phyloP scores from a whole-genome alignment of 2,329 filamentous ascomycete genomes.

The Xylariales sp. region DNA sequence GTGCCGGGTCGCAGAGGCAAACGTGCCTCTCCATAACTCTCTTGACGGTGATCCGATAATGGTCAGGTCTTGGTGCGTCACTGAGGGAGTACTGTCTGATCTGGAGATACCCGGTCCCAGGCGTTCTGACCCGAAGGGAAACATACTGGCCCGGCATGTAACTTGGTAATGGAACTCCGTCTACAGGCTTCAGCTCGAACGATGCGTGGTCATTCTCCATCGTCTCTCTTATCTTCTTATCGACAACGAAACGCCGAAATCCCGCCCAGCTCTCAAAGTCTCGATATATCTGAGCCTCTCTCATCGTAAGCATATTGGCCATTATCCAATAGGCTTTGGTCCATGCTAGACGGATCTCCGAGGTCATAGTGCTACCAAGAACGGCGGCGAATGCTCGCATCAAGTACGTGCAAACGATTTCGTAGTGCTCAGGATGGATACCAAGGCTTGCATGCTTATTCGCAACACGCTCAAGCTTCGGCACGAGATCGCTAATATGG shows the following conservation, averaged over 20 bases:
- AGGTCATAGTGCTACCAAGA: conserved; percentile 61
- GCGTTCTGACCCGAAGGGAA: conserved; percentile 55
- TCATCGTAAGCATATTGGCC: conserved; percentile 65
- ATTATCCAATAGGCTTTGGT: conserved; percentile 67
- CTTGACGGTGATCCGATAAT: conserved; percentile 70
- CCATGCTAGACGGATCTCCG: conserved; percentile 63
- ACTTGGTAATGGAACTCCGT: conserved; percentile 53
- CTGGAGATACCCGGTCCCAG: conserved; percentile 55
- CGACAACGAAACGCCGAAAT: conserved; percentile 64
- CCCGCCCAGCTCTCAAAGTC: conserved; percentile 58
- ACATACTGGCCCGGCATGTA: conserved; percentile 72
- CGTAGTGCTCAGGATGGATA: conserved; percentile 65
- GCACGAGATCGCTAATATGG: conserved; percentile 50
- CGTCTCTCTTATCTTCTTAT: conserved; percentile 60
- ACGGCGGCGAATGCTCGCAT: conserved; percentile 63
- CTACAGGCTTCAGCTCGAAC: conserved; percentile 63
- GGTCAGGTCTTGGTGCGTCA: conserved; percentile 54
- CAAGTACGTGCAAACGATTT: conserved; percentile 65
- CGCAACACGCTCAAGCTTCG: conserved; percentile 53
- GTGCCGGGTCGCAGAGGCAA: conserved; percentile 12
- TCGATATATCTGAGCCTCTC: conserved; percentile 60
- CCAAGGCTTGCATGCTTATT: conserved; percentile 71
- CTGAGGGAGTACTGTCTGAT: conserved; percentile 69
- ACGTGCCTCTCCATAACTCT: conserved; percentile 51
- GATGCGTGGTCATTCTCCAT: conserved; percentile 58